phyloP scores from a whole-genome alignment of 2,329 filamentous ascomycete species.

The Botryotinia globosa region DNA sequence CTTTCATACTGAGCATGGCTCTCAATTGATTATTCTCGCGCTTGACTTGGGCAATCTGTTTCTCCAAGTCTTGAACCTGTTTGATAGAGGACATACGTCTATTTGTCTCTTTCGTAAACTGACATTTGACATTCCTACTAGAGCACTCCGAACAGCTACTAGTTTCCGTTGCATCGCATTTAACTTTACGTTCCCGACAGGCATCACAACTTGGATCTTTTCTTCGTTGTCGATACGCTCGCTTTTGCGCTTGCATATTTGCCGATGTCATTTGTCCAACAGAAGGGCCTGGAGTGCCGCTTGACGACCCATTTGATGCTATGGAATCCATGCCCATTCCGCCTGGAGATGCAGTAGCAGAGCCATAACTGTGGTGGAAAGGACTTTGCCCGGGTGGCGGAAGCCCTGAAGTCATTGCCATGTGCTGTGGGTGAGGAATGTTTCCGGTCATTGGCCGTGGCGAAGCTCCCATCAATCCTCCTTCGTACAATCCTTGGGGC shows the following conservation, averaged over 20 bases:
- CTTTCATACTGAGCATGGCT: slow-evolving; percentile 52
- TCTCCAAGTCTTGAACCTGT: slow-evolving; percentile 95
- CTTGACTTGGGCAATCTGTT: slow-evolving; percentile 76
- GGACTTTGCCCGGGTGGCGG: slow-evolving; percentile 37
- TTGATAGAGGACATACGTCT: slow-evolving; percentile 98
- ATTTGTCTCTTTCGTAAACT: slow-evolving; percentile 99
- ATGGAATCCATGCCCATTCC: slow-evolving; percentile 56
- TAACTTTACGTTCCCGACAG: slow-evolving; percentile 80
- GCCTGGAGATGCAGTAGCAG: slow-evolving; percentile 35
- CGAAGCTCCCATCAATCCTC: slow-evolving; percentile 52
- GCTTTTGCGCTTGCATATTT: slow-evolving; percentile 72
- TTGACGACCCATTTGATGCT: slow-evolving; percentile 56
- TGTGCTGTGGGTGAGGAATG: slow-evolving; percentile 47
- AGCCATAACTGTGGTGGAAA: slow-evolving; percentile 35
- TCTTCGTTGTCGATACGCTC: slow-evolving; percentile 88
- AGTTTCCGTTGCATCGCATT: slow-evolving; percentile 95
- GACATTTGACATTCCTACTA: slow-evolving; percentile 93
- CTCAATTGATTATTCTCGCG: slow-evolving; percentile 75
- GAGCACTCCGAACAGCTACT: slow-evolving; percentile 96
- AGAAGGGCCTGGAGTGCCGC: slow-evolving; percentile 51
- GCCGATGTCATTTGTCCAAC: slow-evolving; percentile 41
- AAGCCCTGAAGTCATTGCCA: slow-evolving; percentile 52
- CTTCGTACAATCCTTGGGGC: slow-evolving; percentile 51
- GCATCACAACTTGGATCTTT: slow-evolving; percentile 98
- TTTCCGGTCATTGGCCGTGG: slow-evolving; percentile 49